A percentile compares a stretch with the other conserved stretches of the same genome.
phyloP scores from a whole-genome alignment of 768 basidiomycete genomes.

The Suillus subaureus region DNA sequence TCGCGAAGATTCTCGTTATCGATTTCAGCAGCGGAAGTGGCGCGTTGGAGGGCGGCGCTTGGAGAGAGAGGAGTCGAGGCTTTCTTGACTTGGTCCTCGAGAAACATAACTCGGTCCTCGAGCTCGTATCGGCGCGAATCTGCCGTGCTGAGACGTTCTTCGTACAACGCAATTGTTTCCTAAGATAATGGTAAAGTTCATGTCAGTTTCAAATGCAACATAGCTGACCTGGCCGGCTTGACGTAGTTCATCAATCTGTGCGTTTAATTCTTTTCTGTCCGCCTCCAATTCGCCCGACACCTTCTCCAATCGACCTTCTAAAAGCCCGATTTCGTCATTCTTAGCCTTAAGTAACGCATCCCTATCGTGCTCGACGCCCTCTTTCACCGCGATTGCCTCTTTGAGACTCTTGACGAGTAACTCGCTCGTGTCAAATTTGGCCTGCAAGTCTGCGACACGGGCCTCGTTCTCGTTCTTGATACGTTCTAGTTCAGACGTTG shows the following conservation, averaged over 20 bases:
- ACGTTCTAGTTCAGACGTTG: conserved; percentile 46
- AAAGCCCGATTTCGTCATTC: conserved; percentile 57
- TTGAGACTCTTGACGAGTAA: conserved; percentile 50
- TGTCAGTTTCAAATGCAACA: conserved; percentile 7
- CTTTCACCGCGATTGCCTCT: conserved; percentile 53
- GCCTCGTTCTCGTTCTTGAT: conserved; percentile 47
- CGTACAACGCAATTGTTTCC: conserved; percentile 96
- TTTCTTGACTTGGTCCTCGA: conserved; percentile 55
- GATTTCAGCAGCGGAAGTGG: conserved; percentile 80
- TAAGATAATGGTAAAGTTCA: conserved; percentile 31
- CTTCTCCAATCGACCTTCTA: conserved; percentile 51
- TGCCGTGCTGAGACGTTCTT: conserved; percentile 76
- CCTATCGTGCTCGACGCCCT: conserved; percentile 50
- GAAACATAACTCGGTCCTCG: conserved; percentile 59
- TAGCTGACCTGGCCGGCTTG: conserved; percentile 80
- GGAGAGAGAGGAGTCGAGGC: conserved; percentile 36
- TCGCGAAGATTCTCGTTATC: conserved; percentile 93
- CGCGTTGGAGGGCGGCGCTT: conserved; percentile 37
- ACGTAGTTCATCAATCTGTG: conserved; percentile 82
- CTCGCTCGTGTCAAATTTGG: conserved; percentile 47
- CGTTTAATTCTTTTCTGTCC: conserved; percentile 68
- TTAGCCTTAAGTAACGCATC: conserved; percentile 55
- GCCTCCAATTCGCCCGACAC: conserved; percentile 49
- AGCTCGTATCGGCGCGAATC: conserved; percentile 78
- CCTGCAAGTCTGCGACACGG: conserved; percentile 43